These are phyloP conservation scores for Rhytidiadelphus loreus DNA, from an alignment of 225 moss, liverwort and hornwort genomes.

Conservation along the genomic window DNA sequence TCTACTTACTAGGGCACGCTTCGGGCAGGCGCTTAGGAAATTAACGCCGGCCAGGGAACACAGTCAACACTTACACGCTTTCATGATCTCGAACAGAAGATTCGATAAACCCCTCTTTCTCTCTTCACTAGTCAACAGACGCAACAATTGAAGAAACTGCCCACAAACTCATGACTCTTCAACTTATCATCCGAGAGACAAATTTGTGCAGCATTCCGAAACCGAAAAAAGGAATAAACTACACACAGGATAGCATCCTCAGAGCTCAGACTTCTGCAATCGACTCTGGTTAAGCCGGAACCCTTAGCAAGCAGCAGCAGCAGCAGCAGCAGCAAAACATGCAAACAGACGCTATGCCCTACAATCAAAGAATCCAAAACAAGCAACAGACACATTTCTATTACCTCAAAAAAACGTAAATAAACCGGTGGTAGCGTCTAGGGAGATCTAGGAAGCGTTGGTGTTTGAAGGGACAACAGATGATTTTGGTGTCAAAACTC, in stretches of 20 bases:
- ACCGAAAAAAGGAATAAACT: not conserved
- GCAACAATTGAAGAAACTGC: not conserved
- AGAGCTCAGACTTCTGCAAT: not conserved
- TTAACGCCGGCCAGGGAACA: not conserved
- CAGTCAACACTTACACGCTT: not conserved
- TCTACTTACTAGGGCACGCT: not conserved
- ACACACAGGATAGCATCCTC: not conserved
- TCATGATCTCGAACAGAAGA: not conserved
- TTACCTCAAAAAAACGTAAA: not conserved
- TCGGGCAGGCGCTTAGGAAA: not conserved
- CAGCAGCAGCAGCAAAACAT: not conserved
- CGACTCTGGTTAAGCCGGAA: not conserved
- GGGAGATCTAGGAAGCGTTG: not conserved
- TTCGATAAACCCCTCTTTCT: not conserved
- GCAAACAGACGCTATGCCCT: not conserved
- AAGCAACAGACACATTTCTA: not conserved
- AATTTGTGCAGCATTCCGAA: not conserved
- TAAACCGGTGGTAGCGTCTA: not conserved
- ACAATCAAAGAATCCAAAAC: not conserved
- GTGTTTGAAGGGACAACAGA: not conserved
- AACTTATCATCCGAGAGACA: not conserved
- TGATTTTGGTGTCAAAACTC: not conserved
- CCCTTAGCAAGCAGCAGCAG: not conserved
- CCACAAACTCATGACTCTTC: not conserved
- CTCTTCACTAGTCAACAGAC: not conserved